Conservation (phyloP, 306 rosid species). For the Prunus dulcis region DNA sequence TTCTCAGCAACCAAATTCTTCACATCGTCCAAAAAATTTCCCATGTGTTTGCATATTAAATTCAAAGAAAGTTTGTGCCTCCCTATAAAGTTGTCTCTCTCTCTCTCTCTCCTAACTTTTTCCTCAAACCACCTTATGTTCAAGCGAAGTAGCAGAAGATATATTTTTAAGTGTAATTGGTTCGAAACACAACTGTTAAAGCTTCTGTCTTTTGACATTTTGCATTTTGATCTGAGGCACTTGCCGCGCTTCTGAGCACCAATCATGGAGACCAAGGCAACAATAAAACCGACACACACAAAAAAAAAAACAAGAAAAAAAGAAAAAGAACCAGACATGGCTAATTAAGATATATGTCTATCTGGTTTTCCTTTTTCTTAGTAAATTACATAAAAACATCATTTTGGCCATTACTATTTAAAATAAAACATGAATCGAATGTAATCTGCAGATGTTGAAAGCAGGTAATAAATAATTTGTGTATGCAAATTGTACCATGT, state of each 20-base stretch:
- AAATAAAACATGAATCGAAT: too few relatives aligned
- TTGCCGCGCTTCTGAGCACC: conserved; percentile 21
- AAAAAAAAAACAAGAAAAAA: neutral
- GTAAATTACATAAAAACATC: neutral
- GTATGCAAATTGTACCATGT: neutral
- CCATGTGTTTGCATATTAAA: conserved; percentile 21
- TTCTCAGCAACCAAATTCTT: conserved; percentile 22
- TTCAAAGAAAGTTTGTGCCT: conserved; percentile 16
- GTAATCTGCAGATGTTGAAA: neutral
- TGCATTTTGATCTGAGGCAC: conserved; percentile 24
- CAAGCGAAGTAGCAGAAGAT: conserved; percentile 1
- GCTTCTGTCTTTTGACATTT: conserved; percentile 33
- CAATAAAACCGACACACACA: neutral
- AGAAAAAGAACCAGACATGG: neutral
- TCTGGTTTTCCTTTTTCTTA: neutral
- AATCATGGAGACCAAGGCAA: conserved; percentile 15
- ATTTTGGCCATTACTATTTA: neutral
- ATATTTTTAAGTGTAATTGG: neutral
- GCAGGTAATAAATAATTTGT: neutral
- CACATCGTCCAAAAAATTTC: conserved; percentile 22
- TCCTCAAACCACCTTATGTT: conserved; percentile 8
- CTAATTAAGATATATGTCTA: neutral
- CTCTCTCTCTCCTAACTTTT: conserved; percentile 6
- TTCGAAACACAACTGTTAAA: conserved; percentile 31
- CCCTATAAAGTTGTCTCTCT: conserved; percentile 37